Conservation (phyloP, 306 rosid species). For the Quercus gilva region DNA sequence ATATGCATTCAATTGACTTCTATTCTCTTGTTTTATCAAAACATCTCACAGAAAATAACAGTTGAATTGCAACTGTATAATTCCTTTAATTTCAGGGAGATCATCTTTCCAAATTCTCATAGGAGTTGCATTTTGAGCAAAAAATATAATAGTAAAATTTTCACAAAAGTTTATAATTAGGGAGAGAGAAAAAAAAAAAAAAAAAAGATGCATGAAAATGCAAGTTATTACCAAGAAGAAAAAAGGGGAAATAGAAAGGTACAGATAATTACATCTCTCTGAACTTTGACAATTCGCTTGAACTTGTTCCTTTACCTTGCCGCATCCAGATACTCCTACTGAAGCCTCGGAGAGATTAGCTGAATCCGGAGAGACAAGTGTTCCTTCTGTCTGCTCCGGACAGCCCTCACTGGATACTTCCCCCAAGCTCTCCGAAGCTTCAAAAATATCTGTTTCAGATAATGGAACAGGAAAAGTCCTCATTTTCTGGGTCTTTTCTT, state of each 20-base stretch:
- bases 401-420: constrained; percentile 31
- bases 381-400: constrained; percentile 45
- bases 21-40: background rate
- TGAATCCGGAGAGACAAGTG: constrained; percentile 15
- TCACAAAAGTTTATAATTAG: too few species aligned
- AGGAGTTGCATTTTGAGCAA: background rate
- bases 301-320: constrained; percentile 47
- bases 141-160: too few species aligned
- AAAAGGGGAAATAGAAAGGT: constrained; percentile 18
- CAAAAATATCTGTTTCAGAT: constrained; percentile 44
- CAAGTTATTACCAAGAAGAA: background rate
- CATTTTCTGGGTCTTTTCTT: constrained; percentile 34
- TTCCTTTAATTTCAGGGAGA: background rate
- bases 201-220: background rate
- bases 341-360: constrained; percentile 37
- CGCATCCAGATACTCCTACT: constrained; percentile 25
- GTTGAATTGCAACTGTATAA: background rate
- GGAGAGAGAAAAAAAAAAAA: too few species aligned
- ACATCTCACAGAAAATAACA: background rate
- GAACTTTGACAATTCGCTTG: constrained; percentile 49
- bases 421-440: constrained; percentile 38
- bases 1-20: background rate
- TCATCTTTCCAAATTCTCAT: background rate
- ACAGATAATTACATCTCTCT: constrained; percentile 50
- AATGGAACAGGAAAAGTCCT: constrained; percentile 44